Conservation (phyloP, 345 rosid species). For the Hibiscus mutabilis region DNA sequence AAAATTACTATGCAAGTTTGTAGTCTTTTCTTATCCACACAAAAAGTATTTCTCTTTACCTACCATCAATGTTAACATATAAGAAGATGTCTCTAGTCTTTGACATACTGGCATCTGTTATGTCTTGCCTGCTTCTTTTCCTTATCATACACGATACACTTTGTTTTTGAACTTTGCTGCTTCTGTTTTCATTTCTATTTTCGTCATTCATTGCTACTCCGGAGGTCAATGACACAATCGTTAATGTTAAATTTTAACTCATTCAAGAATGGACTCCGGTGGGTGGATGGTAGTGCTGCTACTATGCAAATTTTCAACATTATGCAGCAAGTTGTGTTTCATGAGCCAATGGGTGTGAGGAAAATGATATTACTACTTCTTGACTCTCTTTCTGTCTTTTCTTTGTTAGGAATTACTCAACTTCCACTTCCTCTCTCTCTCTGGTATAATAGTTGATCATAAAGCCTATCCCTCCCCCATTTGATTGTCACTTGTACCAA, state of each 20-base stretch:
- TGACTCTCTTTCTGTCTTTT: not conserved
- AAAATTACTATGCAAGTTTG: not conserved
- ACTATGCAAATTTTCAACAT: not conserved
- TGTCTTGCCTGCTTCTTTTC: not conserved
- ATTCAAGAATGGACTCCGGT: not conserved
- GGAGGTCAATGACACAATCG: not conserved
- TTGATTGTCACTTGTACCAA: not conserved
- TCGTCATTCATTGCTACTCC: not conserved
- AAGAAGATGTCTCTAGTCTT: not conserved
- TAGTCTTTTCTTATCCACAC: not conserved
- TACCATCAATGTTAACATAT: not conserved
- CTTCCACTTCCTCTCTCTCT: not conserved
- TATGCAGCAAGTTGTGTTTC: not conserved
- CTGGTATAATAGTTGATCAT: not conserved
- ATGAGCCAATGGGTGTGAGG: not conserved
- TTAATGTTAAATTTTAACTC: not conserved
- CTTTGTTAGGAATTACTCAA: not conserved
- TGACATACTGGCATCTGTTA: not conserved
- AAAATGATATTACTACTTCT: not conserved
- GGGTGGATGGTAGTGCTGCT: not conserved
- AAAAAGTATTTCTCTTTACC: not conserved
- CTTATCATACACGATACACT: not conserved
- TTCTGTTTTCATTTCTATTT: not conserved
- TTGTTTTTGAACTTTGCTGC: not conserved
- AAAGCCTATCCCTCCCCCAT: not conserved